Base-by-base conservation (phyloP, 139 green algal species). In the Chlamydomonas schloesseri region DNA sequence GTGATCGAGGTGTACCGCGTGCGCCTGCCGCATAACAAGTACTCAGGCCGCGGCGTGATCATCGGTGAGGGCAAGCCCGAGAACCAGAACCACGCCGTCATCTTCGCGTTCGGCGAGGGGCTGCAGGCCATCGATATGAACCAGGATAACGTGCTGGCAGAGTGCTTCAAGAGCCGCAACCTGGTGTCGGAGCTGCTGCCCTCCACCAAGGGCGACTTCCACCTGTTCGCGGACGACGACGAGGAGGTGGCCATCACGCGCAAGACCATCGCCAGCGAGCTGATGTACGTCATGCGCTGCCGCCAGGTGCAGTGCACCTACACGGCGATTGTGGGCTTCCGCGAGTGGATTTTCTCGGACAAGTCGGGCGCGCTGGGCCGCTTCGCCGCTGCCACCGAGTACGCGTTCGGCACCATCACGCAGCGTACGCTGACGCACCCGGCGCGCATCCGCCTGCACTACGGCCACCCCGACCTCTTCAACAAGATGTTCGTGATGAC, bases 41-140 rank as follows among this genome's bases (percentile, higher is more conserved):
- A 92, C 87, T 87, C 60, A 21, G 65, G 50, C 3, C 87, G 85
- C 26, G 92, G 92, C 23, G 90, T 95, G 36, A 93, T 95, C 67
- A 86, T 98, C n/a, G 96, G 96, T 1, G 96, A 98, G 89, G 96
- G 96, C 86, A 98, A 98, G 89, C 96, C 96, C 1, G 96, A 98
- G 93, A 98, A 98, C 90, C 96, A 98, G 87, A 98, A 98, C 91
- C 93, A 96, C 70, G 92, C 95, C 23, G 90, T 95, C 83, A 96
- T 97, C 82, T 98, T 98, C 88, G 94, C 91, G 68, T 93, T 95
- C 81, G 64, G 70, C 15, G 91, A 94, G 71, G 87, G 83, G 0
- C 76, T 94, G 64, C 90, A 83, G 88, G 89, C 90, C 57, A 91
- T 93, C 58, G 90, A 93, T 57, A 91, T 91, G 81, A 93, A 93